phyloP scores from a whole-genome alignment of 2,329 filamentous ascomycete species.

The Periconia sp. region DNA sequence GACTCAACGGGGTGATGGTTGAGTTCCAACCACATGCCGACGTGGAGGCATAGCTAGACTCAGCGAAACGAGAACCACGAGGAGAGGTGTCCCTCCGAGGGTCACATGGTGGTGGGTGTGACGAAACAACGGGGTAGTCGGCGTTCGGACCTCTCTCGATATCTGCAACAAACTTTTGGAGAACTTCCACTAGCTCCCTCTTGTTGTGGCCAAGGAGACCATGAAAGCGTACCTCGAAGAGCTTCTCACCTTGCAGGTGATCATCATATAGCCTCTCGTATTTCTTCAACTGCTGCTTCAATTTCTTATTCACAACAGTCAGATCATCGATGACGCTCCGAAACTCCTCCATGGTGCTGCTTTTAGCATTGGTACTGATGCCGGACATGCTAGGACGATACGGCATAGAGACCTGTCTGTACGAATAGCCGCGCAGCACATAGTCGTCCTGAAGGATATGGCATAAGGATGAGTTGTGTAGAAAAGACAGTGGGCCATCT shows the following conservation, averaged over 20 bases:
- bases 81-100: slow-evolving; percentile 64
- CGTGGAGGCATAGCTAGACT: slow-evolving; percentile 65
- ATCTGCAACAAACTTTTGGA: slow-evolving; percentile 69
- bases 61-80: slow-evolving; percentile 52
- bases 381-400: slow-evolving; percentile 43
- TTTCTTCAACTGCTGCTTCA: slow-evolving; percentile 72
- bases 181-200: slow-evolving; percentile 71
- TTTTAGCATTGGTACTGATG: slow-evolving; percentile 39
- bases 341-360: slow-evolving; percentile 71
- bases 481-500: too few relatives aligned
- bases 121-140: slow-evolving; percentile 25
- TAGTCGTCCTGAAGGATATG: slow-evolving; percentile 43
- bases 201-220: slow-evolving; percentile 72
- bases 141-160: slow-evolving; percentile 52
- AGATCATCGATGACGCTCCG: slow-evolving; percentile 84
- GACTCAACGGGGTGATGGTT: slow-evolving; percentile 32
- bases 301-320: slow-evolving; percentile 77
- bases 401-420: slow-evolving; percentile 19
- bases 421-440: slow-evolving; percentile 16
- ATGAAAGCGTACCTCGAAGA: slow-evolving; percentile 83
- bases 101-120: slow-evolving; percentile 50
- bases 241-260: slow-evolving; percentile 70
- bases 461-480: too few relatives aligned
- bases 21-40: slow-evolving; percentile 51
- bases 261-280: slow-evolving; percentile 69